Evolutionary conservation across 2,329 filamentous ascomycete species (phyloP).

Genomic region (Alternaria dauci): DNA sequence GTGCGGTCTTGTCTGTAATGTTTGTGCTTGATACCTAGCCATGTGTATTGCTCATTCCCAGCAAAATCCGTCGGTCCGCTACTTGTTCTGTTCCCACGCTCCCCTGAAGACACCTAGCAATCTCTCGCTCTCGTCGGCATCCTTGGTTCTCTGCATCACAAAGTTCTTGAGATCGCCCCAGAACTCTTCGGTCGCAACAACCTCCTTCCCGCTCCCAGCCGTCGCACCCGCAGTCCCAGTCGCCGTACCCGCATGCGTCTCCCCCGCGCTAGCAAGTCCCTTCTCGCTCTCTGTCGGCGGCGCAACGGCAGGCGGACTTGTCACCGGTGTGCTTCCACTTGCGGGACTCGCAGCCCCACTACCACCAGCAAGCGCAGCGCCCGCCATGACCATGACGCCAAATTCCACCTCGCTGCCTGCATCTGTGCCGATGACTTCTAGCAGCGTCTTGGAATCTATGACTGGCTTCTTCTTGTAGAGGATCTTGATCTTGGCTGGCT

Average conservation of each 20-base stretch:
- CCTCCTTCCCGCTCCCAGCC: constrained; percentile 62
- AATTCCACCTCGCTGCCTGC: constrained; percentile 71
- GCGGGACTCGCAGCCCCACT: constrained; percentile 48
- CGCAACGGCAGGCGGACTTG: constrained; percentile 59
- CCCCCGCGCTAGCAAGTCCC: constrained; percentile 33
- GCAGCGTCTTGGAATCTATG: constrained; percentile 76
- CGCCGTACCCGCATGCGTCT: constrained; percentile 10
- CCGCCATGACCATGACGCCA: constrained; percentile 86
- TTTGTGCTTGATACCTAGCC: background rate
- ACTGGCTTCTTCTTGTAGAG: constrained; percentile 88
- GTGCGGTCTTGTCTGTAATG: background rate
- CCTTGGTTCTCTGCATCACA: constrained; percentile 78
- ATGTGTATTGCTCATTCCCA: background rate
- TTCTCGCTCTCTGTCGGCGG: constrained; percentile 63
- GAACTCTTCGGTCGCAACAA: constrained; percentile 76
- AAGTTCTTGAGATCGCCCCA: constrained; percentile 88
- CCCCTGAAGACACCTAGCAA: constrained; percentile 73
- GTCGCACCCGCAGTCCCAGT: constrained; percentile 58
- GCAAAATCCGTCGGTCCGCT: background rate
- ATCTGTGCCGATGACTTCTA: constrained; percentile 71
- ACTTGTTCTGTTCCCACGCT: constrained; percentile 67
- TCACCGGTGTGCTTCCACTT: constrained; percentile 54
- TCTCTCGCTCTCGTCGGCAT: constrained; percentile 70
- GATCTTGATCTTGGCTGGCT: constrained; percentile 78
- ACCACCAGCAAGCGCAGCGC: constrained; percentile 49